Base-by-base conservation (phyloP, 2,329 filamentous ascomycete species). In the Fusarium anthophilum region DNA sequence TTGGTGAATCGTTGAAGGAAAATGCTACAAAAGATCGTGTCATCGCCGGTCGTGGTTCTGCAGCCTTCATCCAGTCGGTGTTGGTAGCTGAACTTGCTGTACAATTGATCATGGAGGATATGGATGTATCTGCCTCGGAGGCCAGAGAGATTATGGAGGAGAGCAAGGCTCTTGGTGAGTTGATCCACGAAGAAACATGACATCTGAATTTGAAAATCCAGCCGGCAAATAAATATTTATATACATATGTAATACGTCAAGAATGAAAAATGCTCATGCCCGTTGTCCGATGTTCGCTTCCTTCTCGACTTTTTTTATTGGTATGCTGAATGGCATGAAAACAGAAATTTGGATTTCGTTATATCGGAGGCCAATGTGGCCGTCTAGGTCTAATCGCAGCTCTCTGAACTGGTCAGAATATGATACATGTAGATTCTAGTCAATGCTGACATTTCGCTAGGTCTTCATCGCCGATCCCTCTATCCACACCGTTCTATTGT, bases 51-150 rank as follows among this genome's bases (percentile, higher is more conserved):
- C 86, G 92, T 38, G 92, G 93, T 4, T 87, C 91, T 41, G 89
- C 90, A 9, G 88, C 87, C 30, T 96, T 92, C 76, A 90, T 95
- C 6, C 92, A 95, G 81, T 86, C 87, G 2, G 93, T 96, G 3
- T 83, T 97, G 69, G 93, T 97, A 30, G 93, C 94, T 0, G 95
- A 97, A 80, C 79, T 90, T 73, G 85, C 87, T 30, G 83, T 87
- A 41, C 83, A 81, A 68, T 81, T 91, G 58, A 88, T 90, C 70
- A 87, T 85, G 82, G 87, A 91, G 75, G 89, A 90, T 69, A 87
- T 90, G 86, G 66, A 72, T 6, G 83, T 88, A 28, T 79, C 75
- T 6, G 81, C 82, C 50, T 79, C 81, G 13, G 81, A 84, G 66
- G 88, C 88, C 24, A 83, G 85, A 72, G 81, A 82, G 32, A 89